These are phyloP conservation scores for Alliaria petiolata DNA, from an alignment of 345 rosid species.

Conservation along the genomic window DNA sequence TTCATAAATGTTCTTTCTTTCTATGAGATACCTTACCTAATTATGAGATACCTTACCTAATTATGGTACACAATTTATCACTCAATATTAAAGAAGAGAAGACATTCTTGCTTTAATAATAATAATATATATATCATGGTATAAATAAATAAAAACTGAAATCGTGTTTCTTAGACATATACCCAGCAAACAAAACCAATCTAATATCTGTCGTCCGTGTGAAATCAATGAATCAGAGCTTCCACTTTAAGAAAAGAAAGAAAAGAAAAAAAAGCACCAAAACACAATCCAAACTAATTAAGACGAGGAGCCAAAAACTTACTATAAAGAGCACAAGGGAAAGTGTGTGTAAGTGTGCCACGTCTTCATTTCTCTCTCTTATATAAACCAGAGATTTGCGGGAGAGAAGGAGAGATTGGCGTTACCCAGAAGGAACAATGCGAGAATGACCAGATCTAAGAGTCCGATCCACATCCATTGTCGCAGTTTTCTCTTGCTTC, in stretches of 20 bases:
- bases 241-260: slow-evolving; percentile 12
- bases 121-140: slow-evolving; percentile 20
- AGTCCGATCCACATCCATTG: slow-evolving; percentile 78
- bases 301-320: slow-evolving; percentile 7
- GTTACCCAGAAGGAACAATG: slow-evolving; percentile 57
- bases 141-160: not conserved
- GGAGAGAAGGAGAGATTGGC: slow-evolving; percentile 36
- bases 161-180: slow-evolving; percentile 23
- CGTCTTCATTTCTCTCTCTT: slow-evolving; percentile 11
- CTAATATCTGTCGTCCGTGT: slow-evolving; percentile 19
- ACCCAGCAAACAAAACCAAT: slow-evolving; percentile 34
- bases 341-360: slow-evolving; percentile 5
- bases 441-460: slow-evolving; percentile 29
- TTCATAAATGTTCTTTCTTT: too few relatives aligned
- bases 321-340: slow-evolving; percentile 16
- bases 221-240: slow-evolving; percentile 33
- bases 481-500: slow-evolving; percentile 60
- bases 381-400: slow-evolving; percentile 31
- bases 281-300: slow-evolving; percentile 24
- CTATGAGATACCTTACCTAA: too few relatives aligned
- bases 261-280: slow-evolving; percentile 11
- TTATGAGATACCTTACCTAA: too few relatives aligned
- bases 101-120: slow-evolving; percentile 4
- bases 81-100: slow-evolving; percentile 2
- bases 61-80: too few relatives aligned